Evolutionary conservation across 2,329 filamentous ascomycete species (phyloP), one percentile per base, ranked within the genome.

Genomic region (Dothistroma pini): DNA sequence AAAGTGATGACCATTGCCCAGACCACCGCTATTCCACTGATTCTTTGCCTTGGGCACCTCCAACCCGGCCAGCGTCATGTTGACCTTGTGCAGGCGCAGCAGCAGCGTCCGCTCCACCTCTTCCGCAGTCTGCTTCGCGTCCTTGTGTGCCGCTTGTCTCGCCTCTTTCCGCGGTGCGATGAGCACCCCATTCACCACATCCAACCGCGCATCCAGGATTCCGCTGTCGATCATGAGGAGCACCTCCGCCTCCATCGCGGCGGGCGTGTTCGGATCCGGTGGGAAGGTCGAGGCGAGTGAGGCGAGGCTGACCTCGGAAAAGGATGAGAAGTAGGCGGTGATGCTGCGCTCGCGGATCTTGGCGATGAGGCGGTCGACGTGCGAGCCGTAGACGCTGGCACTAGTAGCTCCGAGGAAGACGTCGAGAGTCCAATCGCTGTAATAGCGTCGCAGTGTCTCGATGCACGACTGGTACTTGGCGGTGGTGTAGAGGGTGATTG

Each of bases 291-390:
- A 80, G 9, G 89, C 86, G 80, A 99, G 85, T 63, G 86, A 91
- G 21, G 88, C 83, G 4, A 97, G 80, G 0, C 89, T 93, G 63
- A 97, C 91, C 66, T 88, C 88, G 48, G 89, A 96, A 75, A 96
- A 99, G 0, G 95, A 93, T 25, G 91, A 83, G 69, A 96, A 89
- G 77, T 97, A 97, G 72, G 96, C 91, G 25, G 93, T 85, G 61
- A 99, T 97, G 70, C 93, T 93, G 79, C 97, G 97, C 70, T 84
- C 89, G 61, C 95, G 86, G 68, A 99, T 92, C 53, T 81, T 79
- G 11, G 83, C 80, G 77, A 93, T 95, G 21, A 99, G 80, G 1
- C 79, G 77, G 41, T 82, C 72, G 19, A 97, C 80, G 66, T 96
- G 90, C 8, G 69, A 63, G 31, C 55, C 58, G 38, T 44, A 35